Evolutionary conservation across 2,329 filamentous ascomycete genomes (phyloP), one percentile per base, ranked within the genome.

Genomic region (Botrytis fabae): DNA sequence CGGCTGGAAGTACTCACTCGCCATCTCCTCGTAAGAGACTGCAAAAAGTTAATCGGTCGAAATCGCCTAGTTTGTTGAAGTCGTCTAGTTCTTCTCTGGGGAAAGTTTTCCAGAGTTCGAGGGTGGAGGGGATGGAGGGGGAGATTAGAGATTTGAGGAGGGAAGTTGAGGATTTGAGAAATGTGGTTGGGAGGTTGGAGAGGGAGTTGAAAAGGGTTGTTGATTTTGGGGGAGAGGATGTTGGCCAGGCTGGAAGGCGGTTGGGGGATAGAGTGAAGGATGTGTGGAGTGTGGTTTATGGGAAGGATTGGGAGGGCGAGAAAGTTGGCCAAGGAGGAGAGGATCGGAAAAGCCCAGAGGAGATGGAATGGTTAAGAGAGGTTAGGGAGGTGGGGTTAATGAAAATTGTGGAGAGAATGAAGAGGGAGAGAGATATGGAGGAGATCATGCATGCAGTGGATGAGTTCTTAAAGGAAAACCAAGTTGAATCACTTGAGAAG

Each of bases 1-100:
- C 25, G 7, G 38, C 16, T 42, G 48, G 22, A 42, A 38, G 35
- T 2, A 10, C 5, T 25, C 48, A 48, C 18, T 57, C 25, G 0
- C 48, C 48, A 28, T 68, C 65, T 5, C 65, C 65, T 32, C 65
- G 65, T 5, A 68, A 57, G 18, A 68, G 20, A 42, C n/a, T 68
- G 2, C 65, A 57, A 22, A 68, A 68, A 0, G 48, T 68, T 1
- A 68, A 68, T 68, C 48, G 48, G 8, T 42, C 65, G 18, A 68
- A 57, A 32, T 68, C 65, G 7, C 48, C 65, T 4, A 68, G 6
- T 68, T 32, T 51, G 10, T 28, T 32, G 48, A 57, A 68, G 20
- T 42, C 65, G 1, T 68, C 65, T 1, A 57, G 65, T 57, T 68
- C 65, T 32, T 68, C 65, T 9, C 7, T 68, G 48, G 35, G 65